phyloP scores from a whole-genome alignment of 495 filamentous ascomycete species.

The Recurvomyces mirabilis region DNA sequence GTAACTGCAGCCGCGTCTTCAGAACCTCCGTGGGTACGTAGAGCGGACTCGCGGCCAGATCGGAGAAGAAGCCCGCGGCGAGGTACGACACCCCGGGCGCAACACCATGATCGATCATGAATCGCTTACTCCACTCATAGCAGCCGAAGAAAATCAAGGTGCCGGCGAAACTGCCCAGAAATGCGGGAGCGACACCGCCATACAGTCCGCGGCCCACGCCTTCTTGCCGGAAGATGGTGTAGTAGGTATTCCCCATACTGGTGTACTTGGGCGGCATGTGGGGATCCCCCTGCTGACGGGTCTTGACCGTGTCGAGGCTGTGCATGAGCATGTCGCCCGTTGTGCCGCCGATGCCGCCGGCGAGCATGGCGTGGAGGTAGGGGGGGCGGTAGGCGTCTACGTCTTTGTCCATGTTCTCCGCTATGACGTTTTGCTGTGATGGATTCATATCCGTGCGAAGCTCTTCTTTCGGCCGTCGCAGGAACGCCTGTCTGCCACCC shows the following conservation, averaged over 20 bases:
- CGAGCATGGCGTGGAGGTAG: conserved; percentile 69
- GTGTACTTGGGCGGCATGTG: conserved; percentile 83
- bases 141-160: conserved; percentile 92
- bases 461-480: conserved; percentile 21
- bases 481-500: too few species aligned
- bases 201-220: conserved; percentile 83
- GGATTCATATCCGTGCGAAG: conserved; percentile 16
- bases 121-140: conserved; percentile 88
- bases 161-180: conserved; percentile 85
- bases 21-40: conserved; percentile 96
- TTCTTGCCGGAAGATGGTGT: conserved; percentile 86
- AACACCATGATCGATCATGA: conserved; percentile 71
- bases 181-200: conserved; percentile 77
- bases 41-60: conserved; percentile 78
- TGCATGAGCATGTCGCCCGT: conserved; percentile 98
- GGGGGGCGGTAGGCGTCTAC: conserved; percentile 2
- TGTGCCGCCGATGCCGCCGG: conserved; percentile 80
- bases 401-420: conserved; percentile 19
- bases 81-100: conserved; percentile 74
- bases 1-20: conserved; percentile 88
- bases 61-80: conserved; percentile 74
- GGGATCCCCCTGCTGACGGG: conserved; percentile 93
- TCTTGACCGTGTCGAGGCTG: conserved; percentile 97
- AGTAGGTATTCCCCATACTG: conserved; percentile 76
- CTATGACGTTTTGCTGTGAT: not conserved